Conservation (phyloP, 371 early-diverging fungal genomes). For the Rhizopus sp. region DNA sequence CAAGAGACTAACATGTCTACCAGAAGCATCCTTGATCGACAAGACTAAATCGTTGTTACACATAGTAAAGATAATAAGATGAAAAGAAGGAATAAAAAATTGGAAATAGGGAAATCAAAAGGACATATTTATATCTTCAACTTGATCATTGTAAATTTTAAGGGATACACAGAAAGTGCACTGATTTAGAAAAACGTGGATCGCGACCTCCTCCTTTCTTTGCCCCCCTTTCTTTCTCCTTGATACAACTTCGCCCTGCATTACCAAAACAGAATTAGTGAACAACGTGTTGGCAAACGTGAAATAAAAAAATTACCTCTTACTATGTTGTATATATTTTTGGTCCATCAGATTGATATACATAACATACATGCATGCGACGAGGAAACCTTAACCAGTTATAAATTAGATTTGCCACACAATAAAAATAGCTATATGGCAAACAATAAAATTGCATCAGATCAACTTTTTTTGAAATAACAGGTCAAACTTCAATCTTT, state of each 20-base stretch:
- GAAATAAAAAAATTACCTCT: not conserved
- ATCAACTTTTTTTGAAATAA: not conserved
- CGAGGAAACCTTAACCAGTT: not conserved
- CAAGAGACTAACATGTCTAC: conserved; percentile 23
- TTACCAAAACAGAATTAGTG: conserved; percentile 2
- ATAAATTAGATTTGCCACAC: conserved; percentile 4
- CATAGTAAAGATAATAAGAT: conserved; percentile 5
- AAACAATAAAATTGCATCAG: not conserved
- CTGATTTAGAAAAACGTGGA: conserved; percentile 15
- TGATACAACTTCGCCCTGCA: conserved; percentile 1
- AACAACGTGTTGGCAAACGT: conserved; percentile 1
- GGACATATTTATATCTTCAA: conserved; percentile 4
- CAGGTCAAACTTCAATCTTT: not conserved
- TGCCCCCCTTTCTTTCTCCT: not conserved
- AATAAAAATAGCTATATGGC: not conserved
- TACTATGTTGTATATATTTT: not conserved
- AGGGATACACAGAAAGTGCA: conserved; percentile 3
- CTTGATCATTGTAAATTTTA: not conserved
- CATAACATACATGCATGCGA: not conserved
- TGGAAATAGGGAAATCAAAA: not conserved
- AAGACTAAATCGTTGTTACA: conserved; percentile 8
- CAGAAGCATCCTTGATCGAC: conserved; percentile 24
- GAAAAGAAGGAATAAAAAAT: conserved; percentile 7
- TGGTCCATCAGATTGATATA: too few relatives aligned
- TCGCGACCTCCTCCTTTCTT: not conserved